These are phyloP conservation scores for Stachybotrys chlorohalonatus DNA, from an alignment of 2,329 filamentous ascomycete genomes.

Conservation along the genomic window DNA sequence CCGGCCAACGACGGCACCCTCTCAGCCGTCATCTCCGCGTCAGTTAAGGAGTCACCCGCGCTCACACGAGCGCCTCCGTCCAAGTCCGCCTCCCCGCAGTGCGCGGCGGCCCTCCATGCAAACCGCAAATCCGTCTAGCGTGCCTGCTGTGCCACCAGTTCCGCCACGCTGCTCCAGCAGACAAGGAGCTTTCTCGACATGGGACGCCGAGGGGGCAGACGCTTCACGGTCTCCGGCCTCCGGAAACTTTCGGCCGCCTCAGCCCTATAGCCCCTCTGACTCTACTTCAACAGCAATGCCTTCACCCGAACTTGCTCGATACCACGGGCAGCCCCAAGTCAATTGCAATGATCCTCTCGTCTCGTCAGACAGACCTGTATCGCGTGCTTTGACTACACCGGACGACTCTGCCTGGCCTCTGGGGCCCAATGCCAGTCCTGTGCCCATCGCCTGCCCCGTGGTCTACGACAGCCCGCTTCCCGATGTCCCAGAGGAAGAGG, in stretches of 20 bases:
- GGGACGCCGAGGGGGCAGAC: constrained; percentile 5
- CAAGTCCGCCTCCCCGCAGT: constrained; percentile 31
- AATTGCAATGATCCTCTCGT: neutral
- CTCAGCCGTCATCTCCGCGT: neutral
- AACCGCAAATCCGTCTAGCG: constrained; percentile 22
- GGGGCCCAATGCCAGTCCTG: constrained; percentile 4
- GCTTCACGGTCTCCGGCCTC: constrained; percentile 30
- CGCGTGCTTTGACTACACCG: constrained; percentile 32
- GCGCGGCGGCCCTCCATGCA: constrained; percentile 38
- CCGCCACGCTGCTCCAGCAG: constrained; percentile 48
- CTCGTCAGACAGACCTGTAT: constrained; percentile 13
- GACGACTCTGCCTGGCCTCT: constrained; percentile 34
- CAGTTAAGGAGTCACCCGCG: constrained; percentile 8
- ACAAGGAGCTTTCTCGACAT: constrained; percentile 33
- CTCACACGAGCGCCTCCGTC: constrained; percentile 41
- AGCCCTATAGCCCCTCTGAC: constrained; percentile 24
- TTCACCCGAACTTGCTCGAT: neutral
- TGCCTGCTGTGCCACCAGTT: constrained; percentile 27
- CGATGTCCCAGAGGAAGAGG: constrained; percentile 56
- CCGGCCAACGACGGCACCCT: constrained; percentile 7
- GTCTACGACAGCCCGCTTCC: constrained; percentile 38
- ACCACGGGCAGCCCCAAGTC: neutral
- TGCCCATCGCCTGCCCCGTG: neutral
- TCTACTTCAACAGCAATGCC: neutral
- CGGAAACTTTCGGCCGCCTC: constrained; percentile 34